Evolutionary conservation across 768 basidiomycete genomes (phyloP).

Genomic region (Mycena filopes): DNA sequence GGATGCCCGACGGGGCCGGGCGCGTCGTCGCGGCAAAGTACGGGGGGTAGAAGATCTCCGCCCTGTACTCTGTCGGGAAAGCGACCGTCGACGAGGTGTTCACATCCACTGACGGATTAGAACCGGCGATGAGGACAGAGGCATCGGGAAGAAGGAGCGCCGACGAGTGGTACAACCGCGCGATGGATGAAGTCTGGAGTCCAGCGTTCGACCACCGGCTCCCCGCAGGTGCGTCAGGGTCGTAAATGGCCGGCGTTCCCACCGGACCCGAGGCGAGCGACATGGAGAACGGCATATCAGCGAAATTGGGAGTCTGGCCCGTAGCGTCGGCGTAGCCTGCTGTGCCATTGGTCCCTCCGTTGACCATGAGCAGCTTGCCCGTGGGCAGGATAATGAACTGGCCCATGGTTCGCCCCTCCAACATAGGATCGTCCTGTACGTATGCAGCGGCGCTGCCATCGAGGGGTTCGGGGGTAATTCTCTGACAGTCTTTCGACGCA

Average conservation of each 20-base stretch:
- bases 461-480: conserved; percentile 86
- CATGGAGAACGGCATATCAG: conserved; percentile 74
- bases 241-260: conserved; percentile 83
- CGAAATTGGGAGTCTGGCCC: conserved; percentile 54
- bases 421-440: conserved; percentile 79
- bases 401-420: conserved; percentile 87
- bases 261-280: conserved; percentile 86
- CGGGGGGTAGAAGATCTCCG: conserved; percentile 91
- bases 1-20: conserved; percentile 76
- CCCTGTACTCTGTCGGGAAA: conserved; percentile 83
- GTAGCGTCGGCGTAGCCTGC: conserved; percentile 82
- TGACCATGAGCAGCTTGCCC: conserved; percentile 81
- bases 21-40: conserved; percentile 81
- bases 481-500: conserved; percentile 78
- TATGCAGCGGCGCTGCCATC: conserved; percentile 72
- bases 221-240: conserved; percentile 78
- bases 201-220: conserved; percentile 79
- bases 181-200: conserved; percentile 67
- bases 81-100: conserved; percentile 55
- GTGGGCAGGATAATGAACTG: conserved; percentile 89
- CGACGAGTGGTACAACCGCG: conserved; percentile 91
- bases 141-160: conserved; percentile 91
- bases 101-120: conserved; percentile 92
- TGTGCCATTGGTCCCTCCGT: conserved; percentile 87
- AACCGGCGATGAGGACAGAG: conserved; percentile 89